Percentiles rank a stretch among this genome's conserved stretches.
These are phyloP conservation scores for Fusarium mundagurra DNA, from an alignment of 2,329 filamentous ascomycete genomes.

Conservation along the genomic window DNA sequence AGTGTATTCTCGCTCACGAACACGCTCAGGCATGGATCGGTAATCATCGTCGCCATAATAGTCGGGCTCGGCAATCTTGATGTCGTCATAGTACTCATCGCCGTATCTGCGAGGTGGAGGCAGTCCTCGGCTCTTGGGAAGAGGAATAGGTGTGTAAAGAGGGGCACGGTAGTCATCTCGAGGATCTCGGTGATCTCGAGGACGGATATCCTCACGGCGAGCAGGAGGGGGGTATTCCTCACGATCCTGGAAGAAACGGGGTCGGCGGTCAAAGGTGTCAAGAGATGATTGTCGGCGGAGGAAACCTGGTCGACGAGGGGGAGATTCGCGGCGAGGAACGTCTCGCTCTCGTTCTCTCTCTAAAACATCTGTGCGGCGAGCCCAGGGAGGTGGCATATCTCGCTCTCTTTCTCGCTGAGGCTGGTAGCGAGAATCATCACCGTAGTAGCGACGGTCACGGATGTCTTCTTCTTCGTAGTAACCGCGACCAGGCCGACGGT, in stretches of 20 bases:
- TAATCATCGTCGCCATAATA: conserved; percentile 78
- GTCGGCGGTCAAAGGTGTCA: conserved; percentile 85
- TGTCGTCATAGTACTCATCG: conserved; percentile 70
- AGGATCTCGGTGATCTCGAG: conserved; percentile 47
- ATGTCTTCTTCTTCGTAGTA: conserved; percentile 59
- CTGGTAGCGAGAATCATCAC: conserved; percentile 60
- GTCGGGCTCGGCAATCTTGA: conserved; percentile 73
- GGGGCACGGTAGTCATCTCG: conserved; percentile 59
- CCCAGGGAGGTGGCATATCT: conserved; percentile 53
- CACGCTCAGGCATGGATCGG: conserved; percentile 66
- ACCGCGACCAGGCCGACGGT: conserved; percentile 55
- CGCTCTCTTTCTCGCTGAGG: conserved; percentile 46
- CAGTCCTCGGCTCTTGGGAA: conserved; percentile 71
- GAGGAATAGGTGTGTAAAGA: conserved; percentile 70
- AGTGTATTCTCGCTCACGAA: conserved; percentile 71
- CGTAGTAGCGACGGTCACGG: conserved; percentile 64
- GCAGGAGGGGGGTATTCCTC: conserved; percentile 72
- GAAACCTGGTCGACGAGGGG: conserved; percentile 71
- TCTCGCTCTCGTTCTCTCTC: conserved; percentile 68
- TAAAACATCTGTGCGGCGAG: conserved; percentile 63
- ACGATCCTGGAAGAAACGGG: conserved; percentile 59
- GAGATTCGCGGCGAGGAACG: conserved; percentile 54
- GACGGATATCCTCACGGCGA: conserved; percentile 56
- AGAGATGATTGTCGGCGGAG: conserved; percentile 87
- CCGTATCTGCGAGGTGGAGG: conserved; percentile 67